Evolutionary conservation across 2,329 filamentous ascomycete species (phyloP).

Genomic region (Pseudogymnoascus sp.): DNA sequence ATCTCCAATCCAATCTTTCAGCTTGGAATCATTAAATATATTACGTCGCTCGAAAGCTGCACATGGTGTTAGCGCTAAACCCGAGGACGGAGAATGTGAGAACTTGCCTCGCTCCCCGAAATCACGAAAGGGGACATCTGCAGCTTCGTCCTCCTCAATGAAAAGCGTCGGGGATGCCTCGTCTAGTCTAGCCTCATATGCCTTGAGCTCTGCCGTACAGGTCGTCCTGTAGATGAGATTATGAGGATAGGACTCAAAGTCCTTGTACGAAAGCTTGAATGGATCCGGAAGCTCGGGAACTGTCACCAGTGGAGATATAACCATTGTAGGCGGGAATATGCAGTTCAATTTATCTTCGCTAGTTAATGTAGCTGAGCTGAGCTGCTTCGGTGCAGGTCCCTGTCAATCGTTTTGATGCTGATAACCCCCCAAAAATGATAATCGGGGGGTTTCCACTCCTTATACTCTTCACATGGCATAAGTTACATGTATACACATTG

Average conservation of each 20-base stretch:
- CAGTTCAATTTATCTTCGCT: no score
- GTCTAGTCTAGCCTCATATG: not conserved
- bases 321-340: no score
- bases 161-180: not conserved
- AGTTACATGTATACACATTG: no score
- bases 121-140: conserved; percentile 26
- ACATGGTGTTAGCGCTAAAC: not conserved
- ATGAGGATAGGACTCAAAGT: not conserved
- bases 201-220: not conserved
- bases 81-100: not conserved
- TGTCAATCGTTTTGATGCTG: no score
- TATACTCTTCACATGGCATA: no score
- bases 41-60: not conserved
- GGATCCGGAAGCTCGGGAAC: no score
- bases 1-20: conserved; percentile 8
- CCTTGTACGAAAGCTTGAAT: not conserved
- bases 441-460: no score
- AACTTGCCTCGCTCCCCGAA: not conserved
- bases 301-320: no score
- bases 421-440: no score
- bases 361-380: no score
- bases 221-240: not conserved
- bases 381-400: no score
- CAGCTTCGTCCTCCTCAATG: conserved; percentile 25
- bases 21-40: not conserved